Base-by-base conservation (phyloP, 257 asterid genomes). In the Solanum etuberosum region DNA sequence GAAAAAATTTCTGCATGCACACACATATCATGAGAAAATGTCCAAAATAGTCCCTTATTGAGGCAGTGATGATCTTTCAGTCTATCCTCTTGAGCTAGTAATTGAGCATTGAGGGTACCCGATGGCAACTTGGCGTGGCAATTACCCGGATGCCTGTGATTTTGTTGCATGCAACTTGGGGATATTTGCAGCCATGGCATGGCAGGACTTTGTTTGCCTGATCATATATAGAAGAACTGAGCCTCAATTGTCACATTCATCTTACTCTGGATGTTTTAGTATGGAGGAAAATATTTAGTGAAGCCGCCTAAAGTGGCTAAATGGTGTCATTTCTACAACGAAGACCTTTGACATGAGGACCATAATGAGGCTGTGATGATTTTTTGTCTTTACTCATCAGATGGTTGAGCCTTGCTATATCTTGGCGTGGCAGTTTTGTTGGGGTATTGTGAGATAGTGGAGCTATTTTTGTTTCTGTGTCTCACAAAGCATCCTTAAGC, bases 401-500 rank as follows among this genome's bases (percentile, higher is more conserved):
- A 72, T 72, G 46, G 29, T 72, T 35, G 81, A 72, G 18, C 81
- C 48, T 21, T 20, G 27, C 43, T 34, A 18, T 72, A 34, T 72
- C 46, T 72, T 34, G 81, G 81, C 29, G 2, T 72, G 81, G 48
- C 81, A 35, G 29, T 38, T 72, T 34, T 35, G 6, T 38, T 23
- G 21, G 32, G 89, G 43, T 84, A 46, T 5, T 32, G 34, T 73
- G 38, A 25, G 89, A 16, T 21, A 72, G 16, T 72, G 48, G 29
- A 35, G 81, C 29, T 72, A 5, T 35, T 72, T 72, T 72, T 18
- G 81, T 35, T 20, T 21, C 68, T 48, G 89, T 27, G 57, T 87
- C 91, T 87, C 88, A 87, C 46, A 18, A 72, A 20, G 48, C 48
- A 23, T 72, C 81, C 81, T 35, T 35, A 20, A 72, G 81, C 81